Percentiles rank a stretch among this genome's conserved stretches.
phyloP scores from a whole-genome alignment of 2,329 filamentous ascomycete genomes.

The Sclerotinia glacialis region DNA sequence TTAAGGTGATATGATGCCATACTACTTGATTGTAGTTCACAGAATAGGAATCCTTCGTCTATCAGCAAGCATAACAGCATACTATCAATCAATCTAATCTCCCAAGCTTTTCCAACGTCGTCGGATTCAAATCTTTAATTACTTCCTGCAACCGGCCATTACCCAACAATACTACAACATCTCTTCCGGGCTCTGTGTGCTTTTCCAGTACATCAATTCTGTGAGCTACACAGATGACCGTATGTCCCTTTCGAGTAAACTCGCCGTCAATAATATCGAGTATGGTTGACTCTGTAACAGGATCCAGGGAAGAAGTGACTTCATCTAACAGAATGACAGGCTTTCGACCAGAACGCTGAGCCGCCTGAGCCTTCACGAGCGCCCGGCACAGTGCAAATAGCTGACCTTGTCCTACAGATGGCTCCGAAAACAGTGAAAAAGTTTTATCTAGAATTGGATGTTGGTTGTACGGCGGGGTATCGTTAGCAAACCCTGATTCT shows the following conservation, averaged over 20 bases:
- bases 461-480: background rate
- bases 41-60: background rate
- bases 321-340: slow-evolving; percentile 4
- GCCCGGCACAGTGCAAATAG: slow-evolving; percentile 7
- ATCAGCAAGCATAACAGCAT: background rate
- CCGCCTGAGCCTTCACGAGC: background rate
- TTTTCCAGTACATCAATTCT: background rate
- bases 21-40: no score
- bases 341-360: background rate
- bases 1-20: background rate
- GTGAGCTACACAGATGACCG: slow-evolving; percentile 6
- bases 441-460: slow-evolving; percentile 3
- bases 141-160: slow-evolving; percentile 9
- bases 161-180: background rate
- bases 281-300: background rate
- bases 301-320: slow-evolving; percentile 9
- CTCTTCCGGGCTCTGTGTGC: background rate
- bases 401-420: slow-evolving; percentile 11
- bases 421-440: background rate
- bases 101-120: background rate
- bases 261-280: background rate
- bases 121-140: background rate
- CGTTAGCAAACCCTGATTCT: background rate
- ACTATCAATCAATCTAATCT: background rate
- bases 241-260: background rate